Evolutionary conservation across 305 asterid species (phyloP).

Genomic region (Caryopteris hybrid): DNA sequence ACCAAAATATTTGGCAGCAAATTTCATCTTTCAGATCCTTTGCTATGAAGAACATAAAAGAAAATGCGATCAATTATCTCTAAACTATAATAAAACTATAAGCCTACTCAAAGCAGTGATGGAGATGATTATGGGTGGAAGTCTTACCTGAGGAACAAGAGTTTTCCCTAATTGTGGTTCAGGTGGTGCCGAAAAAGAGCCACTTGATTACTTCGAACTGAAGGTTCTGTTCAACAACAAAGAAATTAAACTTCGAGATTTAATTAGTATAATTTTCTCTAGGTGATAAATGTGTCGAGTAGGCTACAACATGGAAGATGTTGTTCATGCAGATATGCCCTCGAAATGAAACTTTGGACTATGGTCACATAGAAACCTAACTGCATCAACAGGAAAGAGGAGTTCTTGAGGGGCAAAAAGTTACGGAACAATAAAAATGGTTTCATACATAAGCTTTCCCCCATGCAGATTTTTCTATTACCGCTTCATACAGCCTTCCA

Average conservation of each 20-base stretch:
- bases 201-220: constrained; percentile 63
- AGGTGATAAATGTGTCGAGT: not conserved
- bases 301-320: not conserved
- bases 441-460: too few relatives aligned
- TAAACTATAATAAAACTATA: too few relatives aligned
- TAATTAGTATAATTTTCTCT: constrained; percentile 1
- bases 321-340: constrained; percentile 14
- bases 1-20: too few relatives aligned
- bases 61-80: too few relatives aligned
- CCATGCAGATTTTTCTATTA: too few relatives aligned
- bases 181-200: constrained; percentile 68
- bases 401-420: too few relatives aligned
- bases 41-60: too few relatives aligned
- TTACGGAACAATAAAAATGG: too few relatives aligned
- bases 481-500: constrained; percentile 85
- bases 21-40: too few relatives aligned
- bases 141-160: constrained; percentile 49
- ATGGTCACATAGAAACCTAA: too few relatives aligned
- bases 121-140: not conserved
- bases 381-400: too few relatives aligned
- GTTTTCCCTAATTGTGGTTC: constrained; percentile 29
- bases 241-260: not conserved
- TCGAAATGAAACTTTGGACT: not conserved
- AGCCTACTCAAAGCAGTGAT: too few relatives aligned
- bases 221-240: constrained; percentile 51